A percentile compares a stretch with the other conserved stretches of the same genome.
phyloP scores from a whole-genome alignment of 2,329 filamentous ascomycete species.

The Passalora sequoiae region DNA sequence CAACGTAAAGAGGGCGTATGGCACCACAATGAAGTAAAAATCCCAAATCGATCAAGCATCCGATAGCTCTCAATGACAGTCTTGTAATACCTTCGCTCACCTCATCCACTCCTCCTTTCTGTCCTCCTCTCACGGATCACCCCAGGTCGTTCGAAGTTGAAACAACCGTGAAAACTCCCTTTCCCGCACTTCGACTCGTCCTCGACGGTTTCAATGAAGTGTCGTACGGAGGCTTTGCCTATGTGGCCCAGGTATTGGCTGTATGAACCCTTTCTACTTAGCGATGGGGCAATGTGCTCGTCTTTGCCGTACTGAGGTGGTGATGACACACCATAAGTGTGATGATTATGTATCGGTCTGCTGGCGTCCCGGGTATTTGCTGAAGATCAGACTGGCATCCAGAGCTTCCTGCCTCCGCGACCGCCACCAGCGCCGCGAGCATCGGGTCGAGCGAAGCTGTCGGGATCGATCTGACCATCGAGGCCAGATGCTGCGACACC shows the following conservation, averaged over 20 bases:
- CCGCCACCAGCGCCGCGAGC: conserved; percentile 25
- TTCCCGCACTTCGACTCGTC: not conserved
- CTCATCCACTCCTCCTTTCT: too few species aligned
- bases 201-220: not conserved
- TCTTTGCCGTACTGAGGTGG: not conserved
- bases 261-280: not conserved
- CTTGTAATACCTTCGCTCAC: too few species aligned
- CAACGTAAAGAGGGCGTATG: too few species aligned
- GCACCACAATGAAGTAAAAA: too few species aligned
- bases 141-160: too few species aligned
- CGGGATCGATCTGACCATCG: conserved; percentile 34
- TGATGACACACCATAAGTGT: too few species aligned
- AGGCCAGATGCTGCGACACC: conserved; percentile 6
- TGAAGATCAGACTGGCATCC: conserved; percentile 31
- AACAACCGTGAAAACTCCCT: too few species aligned
- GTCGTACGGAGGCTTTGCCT: conserved; percentile 6
- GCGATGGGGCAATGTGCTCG: not conserved
- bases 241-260: conserved; percentile 4
- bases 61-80: too few species aligned
- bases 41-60: too few species aligned
- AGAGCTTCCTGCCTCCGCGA: conserved; percentile 32
- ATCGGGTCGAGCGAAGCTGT: conserved; percentile 34
- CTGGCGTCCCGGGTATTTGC: not conserved
- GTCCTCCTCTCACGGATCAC: too few species aligned
- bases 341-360: not conserved